Percentiles rank a stretch among this genome's conserved stretches.
Evolutionary conservation across 805 yeast genomes (phyloP).

Genomic region (Metschnikowia peoriensis): DNA sequence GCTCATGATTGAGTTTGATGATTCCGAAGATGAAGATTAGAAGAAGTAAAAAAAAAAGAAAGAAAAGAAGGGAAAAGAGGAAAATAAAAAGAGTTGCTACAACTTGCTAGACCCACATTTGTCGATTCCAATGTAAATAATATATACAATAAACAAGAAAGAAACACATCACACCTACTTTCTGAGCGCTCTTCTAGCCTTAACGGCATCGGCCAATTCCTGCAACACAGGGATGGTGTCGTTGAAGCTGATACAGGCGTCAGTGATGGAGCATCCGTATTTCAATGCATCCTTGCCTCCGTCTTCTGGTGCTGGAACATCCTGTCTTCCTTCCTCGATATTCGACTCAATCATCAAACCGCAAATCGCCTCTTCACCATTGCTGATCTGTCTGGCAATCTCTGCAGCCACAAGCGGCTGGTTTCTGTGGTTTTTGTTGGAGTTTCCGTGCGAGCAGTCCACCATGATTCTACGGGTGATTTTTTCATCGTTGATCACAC

Average conservation of each 20-base stretch:
- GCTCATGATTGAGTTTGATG: conserved; percentile 16
- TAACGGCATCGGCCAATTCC: conserved; percentile 79
- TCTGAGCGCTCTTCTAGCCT: conserved; percentile 60
- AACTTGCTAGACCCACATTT: neutral
- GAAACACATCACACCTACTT: neutral
- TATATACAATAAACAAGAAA: neutral
- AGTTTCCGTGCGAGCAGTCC: conserved; percentile 98
- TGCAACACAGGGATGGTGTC: conserved; percentile 78
- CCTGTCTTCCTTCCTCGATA: conserved; percentile 88
- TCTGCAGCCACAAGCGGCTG: conserved; percentile 88
- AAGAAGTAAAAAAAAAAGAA: neutral
- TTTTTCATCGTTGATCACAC: conserved; percentile 44
- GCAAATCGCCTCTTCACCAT: conserved; percentile 76
- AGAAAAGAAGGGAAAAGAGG: no score
- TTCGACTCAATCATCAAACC: conserved; percentile 97
- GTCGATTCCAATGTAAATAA: neutral
- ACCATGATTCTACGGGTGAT: conserved; percentile 70
- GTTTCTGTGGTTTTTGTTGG: conserved; percentile 88
- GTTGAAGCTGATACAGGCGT: conserved; percentile 94
- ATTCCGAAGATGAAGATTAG: conserved; percentile 10
- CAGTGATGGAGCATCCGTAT: conserved; percentile 96
- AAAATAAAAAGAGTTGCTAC: no score
- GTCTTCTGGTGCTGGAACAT: conserved; percentile 56
- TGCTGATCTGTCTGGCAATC: conserved; percentile 77
- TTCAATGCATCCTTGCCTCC: conserved; percentile 57